Evolutionary conservation across 202 grass and related monocot genomes (phyloP).

Genomic region (Saccharum hybrid): DNA sequence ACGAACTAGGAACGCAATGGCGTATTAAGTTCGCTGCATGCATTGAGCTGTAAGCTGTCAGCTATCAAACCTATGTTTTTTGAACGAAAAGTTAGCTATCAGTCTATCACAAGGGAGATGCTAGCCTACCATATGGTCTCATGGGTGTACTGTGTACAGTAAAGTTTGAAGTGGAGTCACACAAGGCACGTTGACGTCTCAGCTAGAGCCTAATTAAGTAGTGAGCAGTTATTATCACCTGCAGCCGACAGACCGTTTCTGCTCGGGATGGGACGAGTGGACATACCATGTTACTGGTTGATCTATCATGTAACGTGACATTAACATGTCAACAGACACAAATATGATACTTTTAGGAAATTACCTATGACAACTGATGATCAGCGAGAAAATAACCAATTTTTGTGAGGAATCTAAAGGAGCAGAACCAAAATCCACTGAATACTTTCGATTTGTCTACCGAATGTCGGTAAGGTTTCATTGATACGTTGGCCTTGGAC

Average conservation of each 20-base stretch:
- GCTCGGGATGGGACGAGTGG: background rate
- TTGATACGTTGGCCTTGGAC: background rate
- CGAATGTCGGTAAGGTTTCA: background rate
- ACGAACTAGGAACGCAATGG: conserved; percentile 1
- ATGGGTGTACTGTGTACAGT: background rate
- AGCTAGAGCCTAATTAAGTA: background rate
- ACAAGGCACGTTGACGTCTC: conserved; percentile 45
- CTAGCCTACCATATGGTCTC: background rate
- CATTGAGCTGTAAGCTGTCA: conserved; percentile 21
- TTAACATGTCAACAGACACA: background rate
- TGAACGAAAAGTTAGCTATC: background rate
- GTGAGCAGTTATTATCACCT: background rate
- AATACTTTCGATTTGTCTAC: background rate
- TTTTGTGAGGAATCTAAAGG: too few relatives aligned
- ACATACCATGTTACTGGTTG: background rate
- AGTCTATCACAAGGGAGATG: too few relatives aligned
- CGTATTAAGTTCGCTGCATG: conserved; percentile 5
- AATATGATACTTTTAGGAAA: background rate
- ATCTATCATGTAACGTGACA: background rate
- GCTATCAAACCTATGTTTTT: background rate
- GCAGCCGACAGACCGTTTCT: background rate
- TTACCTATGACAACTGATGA: background rate
- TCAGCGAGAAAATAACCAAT: background rate
- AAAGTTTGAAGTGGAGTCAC: background rate
- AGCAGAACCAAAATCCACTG: background rate